Conservation (phyloP, 2,329 filamentous ascomycete species). For the Cyphellophora attinorum region DNA sequence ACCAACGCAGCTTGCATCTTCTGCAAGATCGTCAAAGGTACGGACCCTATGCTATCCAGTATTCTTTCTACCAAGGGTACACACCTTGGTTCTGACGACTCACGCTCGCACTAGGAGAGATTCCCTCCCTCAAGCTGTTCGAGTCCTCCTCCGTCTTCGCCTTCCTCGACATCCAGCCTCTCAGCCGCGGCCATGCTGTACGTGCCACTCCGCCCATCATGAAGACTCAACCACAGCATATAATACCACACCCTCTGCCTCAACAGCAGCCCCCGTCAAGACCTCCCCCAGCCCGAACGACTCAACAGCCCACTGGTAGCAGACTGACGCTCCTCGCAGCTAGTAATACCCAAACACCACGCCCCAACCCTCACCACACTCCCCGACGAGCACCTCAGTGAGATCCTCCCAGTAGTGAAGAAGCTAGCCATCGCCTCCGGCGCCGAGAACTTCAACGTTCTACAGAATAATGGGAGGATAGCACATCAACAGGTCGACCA, state of each 20-base stretch:
- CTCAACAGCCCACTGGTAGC: too few relatives aligned
- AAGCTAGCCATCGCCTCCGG: conserved; percentile 71
- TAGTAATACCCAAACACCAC: conserved; percentile 93
- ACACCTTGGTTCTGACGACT: not conserved
- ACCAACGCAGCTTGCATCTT: conserved; percentile 75
- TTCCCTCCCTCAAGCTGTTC: conserved; percentile 92
- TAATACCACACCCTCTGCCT: not conserved
- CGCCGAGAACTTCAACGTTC: conserved; percentile 75
- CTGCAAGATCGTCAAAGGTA: conserved; percentile 96
- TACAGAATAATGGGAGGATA: conserved; percentile 90
- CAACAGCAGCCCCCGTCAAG: not conserved
- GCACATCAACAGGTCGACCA: conserved; percentile 92
- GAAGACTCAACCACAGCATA: too few relatives aligned
- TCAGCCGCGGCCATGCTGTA: conserved; percentile 84
- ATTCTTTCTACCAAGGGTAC: not conserved
- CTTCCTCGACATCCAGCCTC: conserved; percentile 90
- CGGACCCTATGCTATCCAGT: conserved; percentile 1
- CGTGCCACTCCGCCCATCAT: too few relatives aligned
- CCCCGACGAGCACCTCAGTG: conserved; percentile 74
- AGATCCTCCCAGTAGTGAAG: conserved; percentile 81
- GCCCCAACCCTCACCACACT: conserved; percentile 87
- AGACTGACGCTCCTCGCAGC: too few relatives aligned
- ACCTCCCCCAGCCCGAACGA: too few relatives aligned
- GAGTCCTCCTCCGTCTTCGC: conserved; percentile 89
- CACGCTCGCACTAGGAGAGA: conserved; percentile 57